These are phyloP conservation scores for Raphanus sativus DNA, from an alignment of 345 rosid species.

Conservation along the genomic window DNA sequence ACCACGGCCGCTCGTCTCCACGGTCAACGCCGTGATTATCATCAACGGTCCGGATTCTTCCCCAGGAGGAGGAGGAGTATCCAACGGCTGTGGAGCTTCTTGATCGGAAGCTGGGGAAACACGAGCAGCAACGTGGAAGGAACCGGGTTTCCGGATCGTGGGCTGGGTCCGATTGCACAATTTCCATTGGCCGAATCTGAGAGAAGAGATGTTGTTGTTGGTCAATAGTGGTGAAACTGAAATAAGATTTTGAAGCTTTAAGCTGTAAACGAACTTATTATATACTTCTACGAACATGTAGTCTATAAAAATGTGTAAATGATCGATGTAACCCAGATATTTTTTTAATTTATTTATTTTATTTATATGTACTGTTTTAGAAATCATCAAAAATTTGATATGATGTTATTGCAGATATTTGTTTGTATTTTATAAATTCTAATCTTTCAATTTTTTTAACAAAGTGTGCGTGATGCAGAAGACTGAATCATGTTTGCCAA, in stretches of 20 bases:
- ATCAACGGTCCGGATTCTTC: constrained; percentile 35
- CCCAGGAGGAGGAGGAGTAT: constrained; percentile 51
- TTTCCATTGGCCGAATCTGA: constrained; percentile 18
- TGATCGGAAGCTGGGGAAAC: constrained; percentile 56
- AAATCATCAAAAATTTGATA: background rate
- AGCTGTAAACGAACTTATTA: constrained; percentile 5
- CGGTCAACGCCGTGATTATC: constrained; percentile 33
- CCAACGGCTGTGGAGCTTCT: constrained; percentile 29
- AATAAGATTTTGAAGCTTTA: background rate
- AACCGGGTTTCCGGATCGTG: constrained; percentile 31
- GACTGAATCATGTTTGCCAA: background rate
- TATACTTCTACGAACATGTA: background rate
- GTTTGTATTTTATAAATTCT: background rate
- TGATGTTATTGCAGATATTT: background rate
- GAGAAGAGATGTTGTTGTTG: background rate
- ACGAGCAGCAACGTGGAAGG: constrained; percentile 51
- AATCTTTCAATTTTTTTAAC: too few relatives aligned
- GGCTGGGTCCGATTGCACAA: constrained; percentile 13
- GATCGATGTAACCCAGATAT: too few relatives aligned
- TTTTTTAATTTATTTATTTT: too few relatives aligned
- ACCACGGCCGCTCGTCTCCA: constrained; percentile 42
- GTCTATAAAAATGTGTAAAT: too few relatives aligned
- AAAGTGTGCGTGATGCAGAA: background rate
- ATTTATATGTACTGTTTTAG: background rate
- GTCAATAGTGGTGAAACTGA: background rate